phyloP scores from a whole-genome alignment of 371 early-diverging fungal genomes.

The Globomyces sp. region DNA sequence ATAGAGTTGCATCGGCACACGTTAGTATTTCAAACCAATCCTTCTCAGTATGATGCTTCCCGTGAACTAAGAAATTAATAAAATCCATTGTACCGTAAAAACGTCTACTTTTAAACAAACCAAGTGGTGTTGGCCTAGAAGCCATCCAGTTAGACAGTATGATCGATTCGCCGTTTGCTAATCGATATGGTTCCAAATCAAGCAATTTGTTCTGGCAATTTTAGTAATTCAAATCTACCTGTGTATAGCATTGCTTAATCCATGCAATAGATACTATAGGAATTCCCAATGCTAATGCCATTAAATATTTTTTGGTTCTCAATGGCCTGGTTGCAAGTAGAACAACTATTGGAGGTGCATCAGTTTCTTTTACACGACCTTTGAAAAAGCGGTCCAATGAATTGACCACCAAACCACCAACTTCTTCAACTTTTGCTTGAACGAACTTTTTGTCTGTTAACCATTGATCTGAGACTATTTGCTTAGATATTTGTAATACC shows the following conservation, averaged over 20 bases:
- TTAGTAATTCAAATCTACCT: no score
- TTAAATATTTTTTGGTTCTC: conserved; percentile 11
- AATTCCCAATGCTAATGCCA: conserved; percentile 12
- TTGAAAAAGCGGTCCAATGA: neutral
- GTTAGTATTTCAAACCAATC: conserved; percentile 4
- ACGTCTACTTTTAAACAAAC: neutral
- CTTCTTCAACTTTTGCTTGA: neutral
- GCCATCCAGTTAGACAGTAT: neutral
- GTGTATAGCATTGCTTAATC: conserved; percentile 3
- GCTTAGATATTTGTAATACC: no score
- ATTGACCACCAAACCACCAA: neutral
- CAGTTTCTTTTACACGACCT: neutral
- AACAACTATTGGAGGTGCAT: neutral
- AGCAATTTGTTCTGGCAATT: neutral
- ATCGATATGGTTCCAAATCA: neutral
- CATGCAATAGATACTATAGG: conserved; percentile 7
- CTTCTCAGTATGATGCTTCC: neutral
- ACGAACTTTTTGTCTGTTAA: conserved; percentile 8
- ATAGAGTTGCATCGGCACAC: neutral
- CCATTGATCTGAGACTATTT: neutral
- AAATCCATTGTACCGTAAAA: neutral
- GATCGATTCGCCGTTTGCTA: conserved; percentile 4
- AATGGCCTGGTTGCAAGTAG: conserved; percentile 3
- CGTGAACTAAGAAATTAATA: neutral
- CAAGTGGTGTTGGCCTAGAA: neutral